phyloP scores from a whole-genome alignment of 1,284 basidiomycete genomes.

The Ceratorhiza oryzae-sativae region DNA sequence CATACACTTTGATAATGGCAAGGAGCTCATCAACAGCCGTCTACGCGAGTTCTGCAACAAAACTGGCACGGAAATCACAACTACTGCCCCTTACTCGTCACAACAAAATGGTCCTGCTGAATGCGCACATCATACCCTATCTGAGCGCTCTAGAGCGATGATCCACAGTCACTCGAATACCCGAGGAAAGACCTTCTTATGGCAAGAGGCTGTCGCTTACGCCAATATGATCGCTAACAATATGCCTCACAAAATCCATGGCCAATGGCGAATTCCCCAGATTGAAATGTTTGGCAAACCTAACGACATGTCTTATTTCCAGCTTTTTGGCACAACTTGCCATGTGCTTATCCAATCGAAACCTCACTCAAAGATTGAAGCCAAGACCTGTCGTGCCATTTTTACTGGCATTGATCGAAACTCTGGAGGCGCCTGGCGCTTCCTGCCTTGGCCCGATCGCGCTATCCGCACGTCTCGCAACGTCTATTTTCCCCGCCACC shows the following conservation, averaged over 20 bases:
- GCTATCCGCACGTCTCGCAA: neutral
- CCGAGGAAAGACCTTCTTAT: neutral
- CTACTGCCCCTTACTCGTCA: constrained; percentile 45
- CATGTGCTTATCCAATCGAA: constrained; percentile 7
- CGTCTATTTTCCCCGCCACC: constrained; percentile 16
- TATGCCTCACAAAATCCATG: neutral
- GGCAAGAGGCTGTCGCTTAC: constrained; percentile 28
- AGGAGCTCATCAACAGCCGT: neutral
- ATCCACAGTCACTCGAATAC: constrained; percentile 19
- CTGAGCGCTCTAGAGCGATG: constrained; percentile 18
- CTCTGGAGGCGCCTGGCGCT: constrained; percentile 16
- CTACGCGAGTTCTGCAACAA: constrained; percentile 4
- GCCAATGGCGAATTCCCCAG: constrained; percentile 1
- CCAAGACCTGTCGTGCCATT: constrained; percentile 1
- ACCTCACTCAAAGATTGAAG: neutral
- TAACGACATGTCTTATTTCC: constrained; percentile 20
- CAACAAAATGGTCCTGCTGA: constrained; percentile 48
- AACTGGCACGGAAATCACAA: constrained; percentile 9
- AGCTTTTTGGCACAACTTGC: constrained; percentile 19
- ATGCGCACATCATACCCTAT: constrained; percentile 45
- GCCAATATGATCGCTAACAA: neutral
- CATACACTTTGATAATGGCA: constrained; percentile 26
- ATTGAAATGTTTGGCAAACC: constrained; percentile 2
- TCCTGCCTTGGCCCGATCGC: neutral
- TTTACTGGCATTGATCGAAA: constrained; percentile 21